Evolutionary conservation across 1,284 basidiomycete species (phyloP).

Genomic region (Bjerkandera adusta): DNA sequence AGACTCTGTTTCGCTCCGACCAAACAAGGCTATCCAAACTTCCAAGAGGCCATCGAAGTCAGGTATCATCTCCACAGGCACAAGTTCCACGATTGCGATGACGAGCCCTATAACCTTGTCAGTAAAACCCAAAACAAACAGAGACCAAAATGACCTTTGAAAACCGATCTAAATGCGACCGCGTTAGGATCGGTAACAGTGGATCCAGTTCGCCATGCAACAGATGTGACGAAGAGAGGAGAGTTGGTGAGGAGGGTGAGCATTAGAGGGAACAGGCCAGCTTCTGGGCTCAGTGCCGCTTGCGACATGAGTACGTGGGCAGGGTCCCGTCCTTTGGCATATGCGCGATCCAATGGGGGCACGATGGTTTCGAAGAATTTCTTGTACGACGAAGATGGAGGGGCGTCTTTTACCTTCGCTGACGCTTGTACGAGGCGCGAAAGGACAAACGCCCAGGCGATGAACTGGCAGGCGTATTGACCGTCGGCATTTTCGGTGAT

Average conservation of each 20-base stretch:
- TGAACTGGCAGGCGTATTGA: conserved; percentile 65
- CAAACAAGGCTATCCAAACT: conserved; percentile 80
- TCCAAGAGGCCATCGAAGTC: conserved; percentile 72
- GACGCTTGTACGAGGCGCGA: conserved; percentile 52
- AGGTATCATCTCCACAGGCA: conserved; percentile 70
- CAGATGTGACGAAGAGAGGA: conserved; percentile 70
- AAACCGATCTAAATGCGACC: conserved; percentile 76
- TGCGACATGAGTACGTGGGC: conserved; percentile 52
- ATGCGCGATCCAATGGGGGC: conserved; percentile 38
- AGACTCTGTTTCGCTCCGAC: conserved; percentile 68
- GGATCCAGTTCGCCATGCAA: conserved; percentile 65
- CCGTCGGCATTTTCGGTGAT: conserved; percentile 55
- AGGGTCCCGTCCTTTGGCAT: conserved; percentile 54
- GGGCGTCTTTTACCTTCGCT: conserved; percentile 45
- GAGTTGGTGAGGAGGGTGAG: conserved; percentile 59
- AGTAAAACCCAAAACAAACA: background rate
- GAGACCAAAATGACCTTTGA: conserved; percentile 61
- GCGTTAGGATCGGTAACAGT: conserved; percentile 77
- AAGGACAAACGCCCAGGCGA: conserved; percentile 80
- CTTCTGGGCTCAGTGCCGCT: conserved; percentile 51
- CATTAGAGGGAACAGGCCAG: conserved; percentile 57
- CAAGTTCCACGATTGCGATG: conserved; percentile 69
- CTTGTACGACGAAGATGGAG: conserved; percentile 47
- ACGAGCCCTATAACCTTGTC: conserved; percentile 50
- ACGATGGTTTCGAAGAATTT: conserved; percentile 55